These are phyloP conservation scores for Pyrrhoderma noxium DNA, from an alignment of 1,284 basidiomycete genomes.

Conservation along the genomic window DNA sequence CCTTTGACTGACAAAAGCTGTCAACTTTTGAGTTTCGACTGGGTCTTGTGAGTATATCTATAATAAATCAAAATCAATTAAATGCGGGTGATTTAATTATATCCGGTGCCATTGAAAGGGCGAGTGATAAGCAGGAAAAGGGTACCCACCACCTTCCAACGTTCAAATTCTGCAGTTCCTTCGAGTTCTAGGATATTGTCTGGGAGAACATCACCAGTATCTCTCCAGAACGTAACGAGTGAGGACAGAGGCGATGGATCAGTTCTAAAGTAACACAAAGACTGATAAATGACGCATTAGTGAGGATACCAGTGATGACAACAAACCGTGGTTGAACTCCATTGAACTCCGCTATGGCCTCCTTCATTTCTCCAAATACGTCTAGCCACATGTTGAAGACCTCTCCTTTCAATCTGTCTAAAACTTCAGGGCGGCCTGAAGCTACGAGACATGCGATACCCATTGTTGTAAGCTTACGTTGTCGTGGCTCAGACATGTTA, in stretches of 20 bases:
- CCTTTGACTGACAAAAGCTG: constrained; percentile 45
- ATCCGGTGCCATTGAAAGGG: neutral
- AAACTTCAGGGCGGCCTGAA: constrained; percentile 60
- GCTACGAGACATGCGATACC: constrained; percentile 67
- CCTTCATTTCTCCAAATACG: constrained; percentile 81
- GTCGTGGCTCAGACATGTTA: constrained; percentile 72
- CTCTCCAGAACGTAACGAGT: constrained; percentile 61
- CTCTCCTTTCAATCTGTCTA: constrained; percentile 61
- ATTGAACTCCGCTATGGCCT: constrained; percentile 41
- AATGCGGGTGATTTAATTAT: neutral
- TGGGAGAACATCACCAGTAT: constrained; percentile 28
- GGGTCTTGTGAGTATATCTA: constrained; percentile 66
- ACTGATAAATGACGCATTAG: neutral
- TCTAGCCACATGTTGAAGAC: constrained; percentile 88
- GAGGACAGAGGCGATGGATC: constrained; percentile 15
- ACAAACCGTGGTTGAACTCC: constrained; percentile 26
- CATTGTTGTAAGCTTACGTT: constrained; percentile 68
- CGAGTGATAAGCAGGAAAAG: neutral
- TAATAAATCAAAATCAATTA: constrained; percentile 10
- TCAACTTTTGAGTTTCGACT: constrained; percentile 55
- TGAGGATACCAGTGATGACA: constrained; percentile 18
- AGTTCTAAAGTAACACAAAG: neutral
- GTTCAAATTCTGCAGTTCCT: constrained; percentile 61
- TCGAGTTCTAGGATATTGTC: constrained; percentile 45
- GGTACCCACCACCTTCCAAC: constrained; percentile 54